phyloP scores from a whole-genome alignment of 495 filamentous ascomycete genomes.

The Apiosordaria backusii region DNA sequence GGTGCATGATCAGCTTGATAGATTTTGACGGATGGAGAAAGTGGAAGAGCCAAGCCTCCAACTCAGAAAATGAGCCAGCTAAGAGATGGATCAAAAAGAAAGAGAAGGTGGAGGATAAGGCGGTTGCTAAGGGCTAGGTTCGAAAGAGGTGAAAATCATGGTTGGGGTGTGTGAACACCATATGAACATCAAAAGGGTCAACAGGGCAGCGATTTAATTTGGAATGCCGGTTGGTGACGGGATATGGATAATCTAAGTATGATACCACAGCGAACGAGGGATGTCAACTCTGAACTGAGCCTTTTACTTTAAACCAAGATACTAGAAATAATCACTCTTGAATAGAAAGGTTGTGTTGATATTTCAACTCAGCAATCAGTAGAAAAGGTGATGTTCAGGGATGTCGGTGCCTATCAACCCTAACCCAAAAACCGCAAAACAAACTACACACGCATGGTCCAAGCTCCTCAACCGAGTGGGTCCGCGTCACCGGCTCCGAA shows the following conservation, averaged over 20 bases:
- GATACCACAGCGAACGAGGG: neutral
- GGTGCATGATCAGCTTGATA: constrained; percentile 98
- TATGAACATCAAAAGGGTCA: neutral
- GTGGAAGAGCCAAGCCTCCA: constrained; percentile 76
- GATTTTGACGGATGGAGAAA: constrained; percentile 98
- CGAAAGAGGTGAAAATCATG: neutral
- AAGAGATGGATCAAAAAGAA: constrained; percentile 39
- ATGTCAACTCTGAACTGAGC: neutral
- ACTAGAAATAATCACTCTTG: too few relatives aligned
- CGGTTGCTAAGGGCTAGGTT: neutral
- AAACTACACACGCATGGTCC: too few relatives aligned
- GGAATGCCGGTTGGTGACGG: neutral
- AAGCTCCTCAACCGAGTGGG: neutral
- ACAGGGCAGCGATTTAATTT: neutral
- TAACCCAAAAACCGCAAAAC: neutral
- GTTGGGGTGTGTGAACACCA: neutral
- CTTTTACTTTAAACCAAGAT: neutral
- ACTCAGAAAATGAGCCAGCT: constrained; percentile 30
- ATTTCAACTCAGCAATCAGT: neutral
- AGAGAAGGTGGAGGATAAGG: constrained; percentile 23
- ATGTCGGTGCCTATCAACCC: neutral
- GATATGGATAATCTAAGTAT: neutral
- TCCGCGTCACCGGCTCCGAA: neutral
- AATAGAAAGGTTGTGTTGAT: too few relatives aligned
- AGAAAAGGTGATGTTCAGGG: neutral